Evolutionary conservation across 768 basidiomycete genomes (phyloP).

Genomic region (Lepiota brunneoincarnata): DNA sequence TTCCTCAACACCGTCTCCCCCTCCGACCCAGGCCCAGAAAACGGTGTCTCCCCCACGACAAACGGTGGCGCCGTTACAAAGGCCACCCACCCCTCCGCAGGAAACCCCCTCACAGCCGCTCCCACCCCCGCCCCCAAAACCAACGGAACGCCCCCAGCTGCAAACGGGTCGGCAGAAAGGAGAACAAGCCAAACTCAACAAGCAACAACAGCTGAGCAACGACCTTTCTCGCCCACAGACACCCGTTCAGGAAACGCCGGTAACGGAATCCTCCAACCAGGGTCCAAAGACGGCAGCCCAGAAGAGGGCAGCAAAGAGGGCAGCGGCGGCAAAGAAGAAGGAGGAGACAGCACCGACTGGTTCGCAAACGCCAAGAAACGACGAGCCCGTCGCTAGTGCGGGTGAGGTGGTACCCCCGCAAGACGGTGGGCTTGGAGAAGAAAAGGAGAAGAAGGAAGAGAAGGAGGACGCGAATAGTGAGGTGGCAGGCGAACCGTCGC

Average conservation of each 20-base stretch:
- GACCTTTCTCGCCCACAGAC: conserved; percentile 11
- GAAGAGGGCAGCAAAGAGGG: background rate
- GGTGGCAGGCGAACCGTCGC: conserved; percentile 10
- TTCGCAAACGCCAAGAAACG: conserved; percentile 6
- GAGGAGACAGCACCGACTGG: conserved; percentile 2
- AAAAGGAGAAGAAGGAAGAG: conserved; percentile 8
- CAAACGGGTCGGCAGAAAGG: conserved; percentile 1
- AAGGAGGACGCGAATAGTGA: conserved; percentile 7
- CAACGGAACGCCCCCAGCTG: conserved; percentile 9
- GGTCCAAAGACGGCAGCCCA: background rate
- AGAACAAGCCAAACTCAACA: background rate
- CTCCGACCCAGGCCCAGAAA: conserved; percentile 14
- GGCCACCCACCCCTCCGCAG: conserved; percentile 9
- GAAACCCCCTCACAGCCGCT: background rate
- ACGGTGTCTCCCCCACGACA: conserved; percentile 7
- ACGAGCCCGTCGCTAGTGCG: background rate
- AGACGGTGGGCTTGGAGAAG: background rate
- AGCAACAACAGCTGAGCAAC: background rate
- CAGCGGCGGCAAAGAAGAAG: conserved; percentile 11
- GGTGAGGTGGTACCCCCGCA: background rate
- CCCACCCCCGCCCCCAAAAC: conserved; percentile 12
- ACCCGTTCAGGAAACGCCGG: conserved; percentile 5
- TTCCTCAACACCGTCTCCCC: conserved; percentile 7
- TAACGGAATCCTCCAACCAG: background rate
- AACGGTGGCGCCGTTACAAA: conserved; percentile 9